A percentile compares a stretch with the other conserved stretches of the same genome.
phyloP scores from a whole-genome alignment of 768 basidiomycete genomes.

The Collybia sordida region DNA sequence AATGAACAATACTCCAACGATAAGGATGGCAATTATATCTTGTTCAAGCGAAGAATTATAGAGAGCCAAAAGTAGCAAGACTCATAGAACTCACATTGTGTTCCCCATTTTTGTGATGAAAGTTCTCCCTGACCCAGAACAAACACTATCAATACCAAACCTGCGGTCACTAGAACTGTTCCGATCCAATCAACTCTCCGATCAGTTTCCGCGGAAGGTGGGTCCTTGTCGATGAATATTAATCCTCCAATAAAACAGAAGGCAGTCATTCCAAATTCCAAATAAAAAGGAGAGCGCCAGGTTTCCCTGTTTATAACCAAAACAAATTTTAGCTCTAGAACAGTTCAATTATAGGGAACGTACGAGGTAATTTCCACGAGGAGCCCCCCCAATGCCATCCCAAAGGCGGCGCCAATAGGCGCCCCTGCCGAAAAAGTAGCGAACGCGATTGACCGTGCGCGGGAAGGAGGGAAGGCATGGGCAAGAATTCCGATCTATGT shows the following conservation, averaged over 20 bases:
- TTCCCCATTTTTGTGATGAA: constrained; percentile 59
- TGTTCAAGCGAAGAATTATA: background rate
- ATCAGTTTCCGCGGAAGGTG: constrained; percentile 37
- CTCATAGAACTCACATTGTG: constrained; percentile 22
- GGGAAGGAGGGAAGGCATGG: constrained; percentile 66
- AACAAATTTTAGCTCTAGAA: background rate
- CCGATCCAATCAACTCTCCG: constrained; percentile 74
- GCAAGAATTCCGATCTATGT: constrained; percentile 79
- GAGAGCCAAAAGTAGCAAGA: constrained; percentile 13
- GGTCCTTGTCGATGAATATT: constrained; percentile 63
- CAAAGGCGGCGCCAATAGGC: constrained; percentile 76
- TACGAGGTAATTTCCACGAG: constrained; percentile 55
- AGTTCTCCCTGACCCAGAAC: constrained; percentile 63
- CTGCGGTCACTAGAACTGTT: constrained; percentile 58
- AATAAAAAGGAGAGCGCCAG: constrained; percentile 68
- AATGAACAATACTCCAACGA: constrained; percentile 57
- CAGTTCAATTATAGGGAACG: constrained; percentile 9
- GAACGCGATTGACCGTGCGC: constrained; percentile 73
- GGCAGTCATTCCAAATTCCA: constrained; percentile 56
- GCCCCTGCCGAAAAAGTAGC: constrained; percentile 84
- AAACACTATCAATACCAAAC: constrained; percentile 68
- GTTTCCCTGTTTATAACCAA: constrained; percentile 31
- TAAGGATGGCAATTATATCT: constrained; percentile 67
- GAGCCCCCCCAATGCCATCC: constrained; percentile 69
- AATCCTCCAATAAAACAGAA: constrained; percentile 52